Evolutionary conservation across 2,329 filamentous ascomycete genomes (phyloP), one percentile per base, ranked within the genome.

Genomic region (Nothopassalora personata): DNA sequence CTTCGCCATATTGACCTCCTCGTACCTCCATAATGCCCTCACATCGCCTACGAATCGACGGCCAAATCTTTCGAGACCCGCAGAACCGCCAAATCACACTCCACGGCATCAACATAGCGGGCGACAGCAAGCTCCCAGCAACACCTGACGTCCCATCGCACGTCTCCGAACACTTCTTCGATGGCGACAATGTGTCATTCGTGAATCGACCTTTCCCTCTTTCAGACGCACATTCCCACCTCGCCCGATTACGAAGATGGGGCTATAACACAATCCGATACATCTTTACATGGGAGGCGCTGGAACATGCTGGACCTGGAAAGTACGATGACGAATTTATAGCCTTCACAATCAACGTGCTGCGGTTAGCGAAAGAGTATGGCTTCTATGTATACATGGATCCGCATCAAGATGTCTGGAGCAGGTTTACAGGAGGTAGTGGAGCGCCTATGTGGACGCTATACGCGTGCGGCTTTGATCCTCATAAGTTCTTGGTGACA

Each of bases 321-420:
- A 86, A 84, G 70, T 99, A 97, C 73, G 95, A 99, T 69, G 91
- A 99, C 71, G 87, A 89, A 62, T 99, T 90, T 83, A 92, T 97
- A 65, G 82, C 89, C 65, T 91, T 96, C 72, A 99, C 94, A 0
- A 91, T 99, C 65, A 83, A 90, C 43, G 80, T 96, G 10, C 76
- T 99, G 67, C 83, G 91, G 58, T 80, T 91, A 64, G 92, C 92
- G 39, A 96, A 92, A 72, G 81, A 86, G 39, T 97, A 96, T 78
- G 90, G 90, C 30, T 97, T 99, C 74, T 96, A 95, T 70, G 82
- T 99, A 53, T 97, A 97, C 72, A 96, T 99, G 91, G 95, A 99
- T 68, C 93, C 95, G 19, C 94, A 99, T 74, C 94, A 99, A 80
- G 94, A 99, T 78, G 93, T 97, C 68, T 99, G 94, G 94, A 97